These are phyloP conservation scores for Hericium erinaceus DNA, from an alignment of 768 basidiomycete genomes.

Conservation along the genomic window DNA sequence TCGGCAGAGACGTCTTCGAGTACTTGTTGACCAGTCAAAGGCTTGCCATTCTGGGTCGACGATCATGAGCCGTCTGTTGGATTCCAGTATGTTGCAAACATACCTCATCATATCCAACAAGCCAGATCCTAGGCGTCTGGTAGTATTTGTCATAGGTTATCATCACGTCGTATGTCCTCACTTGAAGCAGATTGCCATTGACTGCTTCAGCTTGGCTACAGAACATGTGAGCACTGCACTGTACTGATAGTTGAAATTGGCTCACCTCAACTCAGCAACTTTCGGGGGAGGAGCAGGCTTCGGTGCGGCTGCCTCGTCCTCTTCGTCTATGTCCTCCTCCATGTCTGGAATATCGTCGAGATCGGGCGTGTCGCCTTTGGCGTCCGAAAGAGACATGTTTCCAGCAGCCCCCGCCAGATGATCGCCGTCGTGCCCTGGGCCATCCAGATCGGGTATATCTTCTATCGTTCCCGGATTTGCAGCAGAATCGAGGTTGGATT, in stretches of 20 bases:
- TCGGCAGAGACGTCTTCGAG: constrained; percentile 97
- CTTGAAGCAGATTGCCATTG: constrained; percentile 83
- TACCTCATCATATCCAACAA: constrained; percentile 96
- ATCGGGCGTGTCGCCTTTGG: constrained; percentile 64
- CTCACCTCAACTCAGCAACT: constrained; percentile 41
- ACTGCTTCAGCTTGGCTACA: constrained; percentile 52
- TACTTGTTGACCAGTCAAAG: constrained; percentile 81
- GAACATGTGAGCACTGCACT: neutral
- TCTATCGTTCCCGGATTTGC: constrained; percentile 59
- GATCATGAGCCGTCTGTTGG: neutral
- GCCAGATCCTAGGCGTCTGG: constrained; percentile 96
- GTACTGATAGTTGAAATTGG: neutral
- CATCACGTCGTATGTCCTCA: constrained; percentile 98
- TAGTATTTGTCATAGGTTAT: constrained; percentile 99
- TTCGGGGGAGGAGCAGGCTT: constrained; percentile 27
- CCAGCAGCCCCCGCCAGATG: constrained; percentile 20
- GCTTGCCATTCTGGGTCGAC: constrained; percentile 63
- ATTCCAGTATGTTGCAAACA: constrained; percentile 7
- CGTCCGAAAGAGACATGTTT: constrained; percentile 21
- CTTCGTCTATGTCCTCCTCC: constrained; percentile 89
- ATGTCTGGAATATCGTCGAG: constrained; percentile 98
- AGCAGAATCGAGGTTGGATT: constrained; percentile 39
- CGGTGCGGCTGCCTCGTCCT: constrained; percentile 67
- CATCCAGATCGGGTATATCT: constrained; percentile 85
- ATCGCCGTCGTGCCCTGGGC: constrained; percentile 29